Conservation (phyloP, 2,329 filamentous ascomycete species). For the Talaromyces funiculosus region DNA sequence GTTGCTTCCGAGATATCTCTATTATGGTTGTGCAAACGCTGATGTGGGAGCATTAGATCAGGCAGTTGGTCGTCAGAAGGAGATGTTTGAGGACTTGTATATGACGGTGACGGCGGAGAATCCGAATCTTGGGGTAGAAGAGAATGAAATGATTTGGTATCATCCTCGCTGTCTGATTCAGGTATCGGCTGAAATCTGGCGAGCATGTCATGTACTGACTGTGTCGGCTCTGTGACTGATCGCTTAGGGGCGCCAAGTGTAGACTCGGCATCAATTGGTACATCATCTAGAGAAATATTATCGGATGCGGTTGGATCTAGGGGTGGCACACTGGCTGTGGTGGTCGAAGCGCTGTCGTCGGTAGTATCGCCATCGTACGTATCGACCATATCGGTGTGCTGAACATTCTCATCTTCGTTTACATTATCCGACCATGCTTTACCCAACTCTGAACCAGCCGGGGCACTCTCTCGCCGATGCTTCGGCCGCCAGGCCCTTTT, state of each 20-base stretch:
- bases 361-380: constrained; percentile 30
- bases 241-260: constrained; percentile 16
- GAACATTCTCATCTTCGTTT: constrained; percentile 17
- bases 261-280: constrained; percentile 13
- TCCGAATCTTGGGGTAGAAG: constrained; percentile 18
- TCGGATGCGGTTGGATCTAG: background rate
- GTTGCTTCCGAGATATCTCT: constrained; percentile 27
- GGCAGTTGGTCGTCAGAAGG: constrained; percentile 18
- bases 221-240: constrained; percentile 26
- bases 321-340: constrained; percentile 17
- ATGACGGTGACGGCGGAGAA: constrained; percentile 17
- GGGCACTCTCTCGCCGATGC: constrained; percentile 39
- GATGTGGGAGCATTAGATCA: background rate
- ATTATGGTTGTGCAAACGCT: constrained; percentile 18
- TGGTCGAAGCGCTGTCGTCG: constrained; percentile 25
- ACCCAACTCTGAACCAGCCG: constrained; percentile 16
- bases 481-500: constrained; percentile 66
- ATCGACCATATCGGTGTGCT: constrained; percentile 26
- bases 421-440: constrained; percentile 16
- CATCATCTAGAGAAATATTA: constrained; percentile 17
- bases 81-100: constrained; percentile 18
- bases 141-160: constrained; percentile 42
- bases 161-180: constrained; percentile 25
- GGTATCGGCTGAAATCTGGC: constrained; percentile 33
- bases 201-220: constrained; percentile 33